Conservation (phyloP, 1,284 basidiomycete genomes). For the Tilletia setariae region DNA sequence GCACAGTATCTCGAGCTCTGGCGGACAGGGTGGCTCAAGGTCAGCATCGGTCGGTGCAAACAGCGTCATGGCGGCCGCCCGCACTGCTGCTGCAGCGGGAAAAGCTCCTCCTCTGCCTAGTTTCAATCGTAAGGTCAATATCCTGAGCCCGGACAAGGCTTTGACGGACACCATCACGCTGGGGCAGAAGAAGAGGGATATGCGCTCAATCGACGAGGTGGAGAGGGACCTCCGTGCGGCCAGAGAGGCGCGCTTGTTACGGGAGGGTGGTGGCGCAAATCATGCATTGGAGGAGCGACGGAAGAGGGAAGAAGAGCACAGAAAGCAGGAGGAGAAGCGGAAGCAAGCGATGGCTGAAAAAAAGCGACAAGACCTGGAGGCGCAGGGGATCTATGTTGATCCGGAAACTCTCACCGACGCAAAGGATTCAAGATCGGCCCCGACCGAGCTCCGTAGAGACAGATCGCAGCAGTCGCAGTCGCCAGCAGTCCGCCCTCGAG, state of each 20-base stretch:
- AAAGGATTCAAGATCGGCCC: background rate
- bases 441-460: too few species aligned
- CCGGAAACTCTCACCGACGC: background rate
- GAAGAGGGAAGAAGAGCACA: conserved; percentile 28
- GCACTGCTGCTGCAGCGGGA: background rate
- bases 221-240: conserved; percentile 34
- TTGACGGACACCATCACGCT: conserved; percentile 18
- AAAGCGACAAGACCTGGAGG: conserved; percentile 15
- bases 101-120: background rate
- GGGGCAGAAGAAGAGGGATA: conserved; percentile 33
- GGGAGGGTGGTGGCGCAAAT: conserved; percentile 11
- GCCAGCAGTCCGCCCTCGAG: background rate
- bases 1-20: too few species aligned
- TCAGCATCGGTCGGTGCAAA: too few species aligned
- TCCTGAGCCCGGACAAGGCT: background rate
- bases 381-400: background rate
- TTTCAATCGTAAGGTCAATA: background rate
- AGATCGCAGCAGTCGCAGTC: too few species aligned
- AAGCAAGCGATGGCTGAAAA: conserved; percentile 35
- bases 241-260: conserved; percentile 23
- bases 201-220: conserved; percentile 40
- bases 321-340: conserved; percentile 22
- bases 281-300: conserved; percentile 21
- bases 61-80: background rate
- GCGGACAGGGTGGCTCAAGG: too few species aligned